phyloP scores from a whole-genome alignment of 2,329 filamentous ascomycete species.

The Calonectria montana region DNA sequence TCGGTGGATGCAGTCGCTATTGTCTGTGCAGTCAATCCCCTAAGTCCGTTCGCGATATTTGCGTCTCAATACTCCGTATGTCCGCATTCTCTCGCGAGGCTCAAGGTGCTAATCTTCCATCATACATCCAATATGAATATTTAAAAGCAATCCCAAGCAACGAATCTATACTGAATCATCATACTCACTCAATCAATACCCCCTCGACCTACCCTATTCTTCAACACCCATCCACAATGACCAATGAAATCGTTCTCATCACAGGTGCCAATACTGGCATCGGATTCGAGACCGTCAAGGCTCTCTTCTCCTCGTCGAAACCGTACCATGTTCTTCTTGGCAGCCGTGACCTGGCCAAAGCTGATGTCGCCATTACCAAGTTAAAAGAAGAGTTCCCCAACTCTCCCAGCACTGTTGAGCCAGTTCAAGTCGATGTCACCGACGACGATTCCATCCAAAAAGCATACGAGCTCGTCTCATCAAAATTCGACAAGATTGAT shows the following conservation, averaged over 20 bases:
- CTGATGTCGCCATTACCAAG: conserved; percentile 56
- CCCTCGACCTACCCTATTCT: background rate
- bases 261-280: conserved; percentile 73
- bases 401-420: conserved; percentile 54
- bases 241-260: conserved; percentile 61
- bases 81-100: background rate
- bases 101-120: background rate
- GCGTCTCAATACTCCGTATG: background rate
- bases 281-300: conserved; percentile 68
- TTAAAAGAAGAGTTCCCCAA: conserved; percentile 54
- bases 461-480: conserved; percentile 55
- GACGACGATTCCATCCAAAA: conserved; percentile 63
- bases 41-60: background rate
- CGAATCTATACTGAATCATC: background rate
- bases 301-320: conserved; percentile 57
- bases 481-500: conserved; percentile 60
- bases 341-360: conserved; percentile 63
- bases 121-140: background rate
- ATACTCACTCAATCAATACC: background rate
- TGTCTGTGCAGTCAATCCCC: background rate
- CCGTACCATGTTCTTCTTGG: conserved; percentile 69
- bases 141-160: background rate
- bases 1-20: too few species aligned
- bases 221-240: conserved; percentile 23
- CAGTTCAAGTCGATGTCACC: conserved; percentile 64